phyloP scores from a whole-genome alignment of 2,329 filamentous ascomycete genomes.

The Colletotrichum sp. region DNA sequence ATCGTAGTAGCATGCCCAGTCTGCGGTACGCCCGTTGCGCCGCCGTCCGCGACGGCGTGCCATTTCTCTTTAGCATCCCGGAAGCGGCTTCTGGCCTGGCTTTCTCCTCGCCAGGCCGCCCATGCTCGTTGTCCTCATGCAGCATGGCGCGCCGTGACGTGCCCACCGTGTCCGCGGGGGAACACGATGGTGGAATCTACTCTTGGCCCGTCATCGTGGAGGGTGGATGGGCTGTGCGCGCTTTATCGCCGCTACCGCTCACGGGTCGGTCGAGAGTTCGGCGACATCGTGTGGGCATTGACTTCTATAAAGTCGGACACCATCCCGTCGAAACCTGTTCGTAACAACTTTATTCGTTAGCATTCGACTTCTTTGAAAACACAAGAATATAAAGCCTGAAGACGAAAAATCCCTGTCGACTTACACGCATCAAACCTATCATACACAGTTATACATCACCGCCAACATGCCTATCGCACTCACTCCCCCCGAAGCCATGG shows the following conservation, averaged over 20 bases:
- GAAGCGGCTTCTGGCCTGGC: conserved; percentile 12
- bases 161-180: neutral
- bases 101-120: neutral
- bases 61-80: neutral
- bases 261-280: conserved; percentile 9
- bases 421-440: neutral
- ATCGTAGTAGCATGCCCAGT: neutral
- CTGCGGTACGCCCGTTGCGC: conserved; percentile 14
- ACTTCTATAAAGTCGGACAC: conserved; percentile 16
- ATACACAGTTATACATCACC: neutral
- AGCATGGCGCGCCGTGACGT: conserved; percentile 14
- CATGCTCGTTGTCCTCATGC: neutral
- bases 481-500: conserved; percentile 36
- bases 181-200: neutral
- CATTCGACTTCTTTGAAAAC: neutral
- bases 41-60: conserved; percentile 11
- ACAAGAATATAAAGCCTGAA: neutral
- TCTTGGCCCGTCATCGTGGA: conserved; percentile 11
- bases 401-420: too few relatives aligned
- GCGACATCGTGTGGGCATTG: conserved; percentile 11
- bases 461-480: conserved; percentile 44
- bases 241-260: conserved; percentile 8
- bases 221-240: neutral
- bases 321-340: conserved; percentile 11
- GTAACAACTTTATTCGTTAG: neutral